These are phyloP conservation scores for Trichodelitschia bisporula DNA, from an alignment of 495 filamentous ascomycete genomes.

Conservation along the genomic window DNA sequence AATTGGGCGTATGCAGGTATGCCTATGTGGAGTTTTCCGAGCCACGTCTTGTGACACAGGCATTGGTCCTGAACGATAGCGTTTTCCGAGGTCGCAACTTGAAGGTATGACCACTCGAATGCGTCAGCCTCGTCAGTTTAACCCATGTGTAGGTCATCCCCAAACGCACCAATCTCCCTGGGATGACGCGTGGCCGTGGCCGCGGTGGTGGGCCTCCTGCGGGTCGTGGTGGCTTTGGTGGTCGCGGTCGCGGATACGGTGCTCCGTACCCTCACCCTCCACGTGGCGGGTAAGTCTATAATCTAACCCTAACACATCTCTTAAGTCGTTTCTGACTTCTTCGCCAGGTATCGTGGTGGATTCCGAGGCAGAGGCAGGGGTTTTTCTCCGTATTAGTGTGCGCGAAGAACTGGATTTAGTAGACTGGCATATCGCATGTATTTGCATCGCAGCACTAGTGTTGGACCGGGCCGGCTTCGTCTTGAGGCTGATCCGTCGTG, in stretches of 20 bases:
- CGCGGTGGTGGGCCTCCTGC: conserved; percentile 37
- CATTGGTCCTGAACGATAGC: conserved; percentile 88
- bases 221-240: conserved; percentile 34
- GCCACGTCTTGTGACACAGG: conserved; percentile 76
- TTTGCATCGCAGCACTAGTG: too few relatives aligned
- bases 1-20: conserved; percentile 40
- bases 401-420: too few relatives aligned
- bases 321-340: background rate
- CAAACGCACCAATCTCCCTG: conserved; percentile 91
- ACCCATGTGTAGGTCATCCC: conserved; percentile 45
- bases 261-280: conserved; percentile 6
- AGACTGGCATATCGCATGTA: too few relatives aligned
- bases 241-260: conserved; percentile 11
- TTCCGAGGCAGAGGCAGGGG: conserved; percentile 54
- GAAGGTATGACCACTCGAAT: conserved; percentile 33
- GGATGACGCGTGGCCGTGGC: conserved; percentile 51
- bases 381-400: conserved; percentile 67
- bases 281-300: conserved; percentile 6
- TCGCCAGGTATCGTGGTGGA: conserved; percentile 25
- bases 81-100: conserved; percentile 84
- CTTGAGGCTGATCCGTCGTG: too few relatives aligned
- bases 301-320: background rate
- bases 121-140: background rate
- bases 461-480: too few relatives aligned
- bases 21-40: conserved; percentile 98